Evolutionary conservation across 345 rosid genomes (phyloP), one percentile per base, ranked within the genome.

Genomic region (Syzygium oleosum): DNA sequence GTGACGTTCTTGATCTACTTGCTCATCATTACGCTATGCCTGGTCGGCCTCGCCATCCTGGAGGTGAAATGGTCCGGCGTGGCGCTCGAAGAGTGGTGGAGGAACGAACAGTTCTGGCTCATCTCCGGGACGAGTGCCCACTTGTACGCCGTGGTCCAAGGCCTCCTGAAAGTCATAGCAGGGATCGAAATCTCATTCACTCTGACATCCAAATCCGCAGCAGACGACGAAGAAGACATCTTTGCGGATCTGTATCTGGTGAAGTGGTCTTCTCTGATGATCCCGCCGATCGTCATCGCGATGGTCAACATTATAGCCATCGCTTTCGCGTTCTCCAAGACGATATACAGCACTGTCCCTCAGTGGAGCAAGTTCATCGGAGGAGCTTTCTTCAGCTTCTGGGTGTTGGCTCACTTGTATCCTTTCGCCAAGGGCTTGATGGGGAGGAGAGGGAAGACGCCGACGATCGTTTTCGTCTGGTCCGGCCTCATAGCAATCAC

Each of bases 181-280:
- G 99, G 99, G 55, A 96, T 96, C 9, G 99, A 98, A 84, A 98
- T 98, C 85, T 98, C 99, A 1, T 98, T 96, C 94, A 96, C 99
- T 16, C 88, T 98, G 88, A 98, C 99, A 10, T 53, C 99, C 55
- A 98, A 98, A 87, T 92, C 98, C 0, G 94, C 94, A 1, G 94
- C 92, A 22, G 98, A 98, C 10, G 99, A 98, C 23, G 90, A 89
- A 0, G 99, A 96, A 0, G 99, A 98, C 90, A 89, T 93, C 12
- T 98, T 87, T 38, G 98, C 99, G 2, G 99, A 98, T 22, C 88
- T 98, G 61, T 94, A 98, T 90, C 84, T 96, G 5, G 99, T 98
- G 27, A 98, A 96, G 89, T 96, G 99, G 99, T 92, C 95, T 52
- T 96, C 98, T 0, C 86, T 96, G 89, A 98, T 96, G 99, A 92